Conservation (phyloP, 768 basidiomycete genomes). For the Russula dissimulans region DNA sequence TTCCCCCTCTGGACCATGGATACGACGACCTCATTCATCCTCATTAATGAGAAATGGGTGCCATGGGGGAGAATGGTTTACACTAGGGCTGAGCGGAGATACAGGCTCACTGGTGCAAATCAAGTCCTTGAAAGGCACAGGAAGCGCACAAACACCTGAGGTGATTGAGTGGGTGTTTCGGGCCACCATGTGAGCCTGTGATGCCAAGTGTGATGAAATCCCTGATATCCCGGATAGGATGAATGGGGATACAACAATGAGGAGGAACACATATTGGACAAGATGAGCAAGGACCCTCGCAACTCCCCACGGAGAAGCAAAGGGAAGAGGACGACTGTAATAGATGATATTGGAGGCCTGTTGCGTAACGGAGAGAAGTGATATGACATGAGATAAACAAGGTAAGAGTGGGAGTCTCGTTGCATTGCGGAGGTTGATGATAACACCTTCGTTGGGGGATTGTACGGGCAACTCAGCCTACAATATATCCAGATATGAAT, state of each 20-base stretch:
- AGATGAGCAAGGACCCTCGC: neutral
- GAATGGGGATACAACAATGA: neutral
- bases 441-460: too few relatives aligned
- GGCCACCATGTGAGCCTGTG: neutral
- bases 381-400: neutral
- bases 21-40: too few relatives aligned
- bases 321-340: neutral
- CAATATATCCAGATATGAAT: too few relatives aligned
- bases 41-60: neutral
- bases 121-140: neutral
- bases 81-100: neutral
- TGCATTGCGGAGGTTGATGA: neutral
- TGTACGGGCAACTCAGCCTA: too few relatives aligned
- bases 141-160: neutral
- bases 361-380: neutral
- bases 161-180: neutral
- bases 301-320: neutral
- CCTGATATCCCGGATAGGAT: neutral
- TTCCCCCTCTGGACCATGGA: too few relatives aligned
- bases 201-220: neutral
- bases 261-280: neutral
- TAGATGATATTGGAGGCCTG: neutral
- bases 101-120: neutral
- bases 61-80: neutral
- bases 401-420: too few relatives aligned